Base-by-base conservation (phyloP, 306 rosid genomes). In the Canavalia ensiformis region DNA sequence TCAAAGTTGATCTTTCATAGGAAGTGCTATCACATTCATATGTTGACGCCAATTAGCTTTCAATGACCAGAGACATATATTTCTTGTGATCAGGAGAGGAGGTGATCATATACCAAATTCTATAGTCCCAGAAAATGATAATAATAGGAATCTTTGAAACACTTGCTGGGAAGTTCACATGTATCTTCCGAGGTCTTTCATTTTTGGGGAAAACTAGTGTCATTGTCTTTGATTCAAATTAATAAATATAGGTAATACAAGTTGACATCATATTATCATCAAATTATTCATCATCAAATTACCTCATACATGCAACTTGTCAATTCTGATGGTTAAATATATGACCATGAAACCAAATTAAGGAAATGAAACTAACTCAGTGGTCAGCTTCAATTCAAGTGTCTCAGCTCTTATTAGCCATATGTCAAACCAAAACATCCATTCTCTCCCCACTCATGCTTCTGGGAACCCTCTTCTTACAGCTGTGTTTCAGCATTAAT, bases 171-270 rank as follows among this genome's bases (percentile, higher is more conserved):
- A 83, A 78, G 49, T 71, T 77, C 79, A 2, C 54, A 8, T 25
- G 82, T 56, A 78, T 79, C 84, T 79, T 82, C 86, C 64, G 2
- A 5, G 79, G 29, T 35, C 30, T 68, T 79, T 73, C 84, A 13
- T 72, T 44, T 70, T 47, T 44, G 39, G 31, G 35, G 6, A 37
- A 35, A 28, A 52, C 28, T 30, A 7, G 75, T 78, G 67, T 46
- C 12, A 0, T 66, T 41, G 7, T 71, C 58, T 8, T 18, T 42
- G 8, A 4, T 52, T 66, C 44, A 28, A 45, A 52, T 66, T 6
- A 12, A 63, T 11, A 18, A 51, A 37, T 1, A 6, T 29, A 52
- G 18, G n/a, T 12, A 63, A 52, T 57, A 52, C 37, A 60, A 59
- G 4, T 73, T 52, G 54, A 75, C 60, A 62, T 71, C 75, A 33